phyloP scores from a whole-genome alignment of 2,329 filamentous ascomycete species.

The Aspergillus spinulosporus region DNA sequence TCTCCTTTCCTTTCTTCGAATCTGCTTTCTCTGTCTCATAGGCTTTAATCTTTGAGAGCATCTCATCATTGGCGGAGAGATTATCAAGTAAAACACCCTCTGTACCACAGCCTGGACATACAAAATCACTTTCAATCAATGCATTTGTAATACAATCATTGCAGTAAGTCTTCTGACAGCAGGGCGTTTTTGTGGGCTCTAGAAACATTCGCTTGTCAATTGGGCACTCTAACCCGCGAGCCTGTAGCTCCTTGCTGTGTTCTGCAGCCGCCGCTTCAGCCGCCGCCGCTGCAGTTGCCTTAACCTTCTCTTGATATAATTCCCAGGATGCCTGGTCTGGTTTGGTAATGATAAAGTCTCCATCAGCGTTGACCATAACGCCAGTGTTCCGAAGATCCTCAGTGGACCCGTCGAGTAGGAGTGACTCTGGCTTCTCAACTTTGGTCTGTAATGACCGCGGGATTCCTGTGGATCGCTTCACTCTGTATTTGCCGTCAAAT shows the following conservation, averaged over 20 bases:
- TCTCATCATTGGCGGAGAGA: constrained; percentile 77
- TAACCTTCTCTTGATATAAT: constrained; percentile 91
- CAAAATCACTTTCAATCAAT: constrained; percentile 96
- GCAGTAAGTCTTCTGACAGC: constrained; percentile 97
- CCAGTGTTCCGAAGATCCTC: constrained; percentile 82
- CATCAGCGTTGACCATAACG: constrained; percentile 96
- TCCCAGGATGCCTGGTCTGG: constrained; percentile 96
- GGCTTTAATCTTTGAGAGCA: constrained; percentile 72
- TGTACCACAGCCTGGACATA: constrained; percentile 87
- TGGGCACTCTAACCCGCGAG: constrained; percentile 85
- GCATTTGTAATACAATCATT: constrained; percentile 99
- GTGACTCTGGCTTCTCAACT: constrained; percentile 81
- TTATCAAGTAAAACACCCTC: constrained; percentile 93
- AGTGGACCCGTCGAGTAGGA: constrained; percentile 70
- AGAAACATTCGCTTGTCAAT: constrained; percentile 98
- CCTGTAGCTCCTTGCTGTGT: constrained; percentile 82
- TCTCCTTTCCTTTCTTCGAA: constrained; percentile 47
- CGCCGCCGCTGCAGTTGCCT: constrained; percentile 78
- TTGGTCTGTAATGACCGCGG: constrained; percentile 93
- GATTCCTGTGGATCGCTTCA: constrained; percentile 96
- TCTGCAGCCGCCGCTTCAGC: constrained; percentile 74
- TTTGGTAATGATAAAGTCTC: constrained; percentile 94
- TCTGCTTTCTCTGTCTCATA: constrained; percentile 61
- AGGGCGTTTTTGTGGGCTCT: constrained; percentile 98
- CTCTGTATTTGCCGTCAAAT: constrained; percentile 87